Conservation (phyloP, 345 rosid genomes). For the Heritiera littoralis region DNA sequence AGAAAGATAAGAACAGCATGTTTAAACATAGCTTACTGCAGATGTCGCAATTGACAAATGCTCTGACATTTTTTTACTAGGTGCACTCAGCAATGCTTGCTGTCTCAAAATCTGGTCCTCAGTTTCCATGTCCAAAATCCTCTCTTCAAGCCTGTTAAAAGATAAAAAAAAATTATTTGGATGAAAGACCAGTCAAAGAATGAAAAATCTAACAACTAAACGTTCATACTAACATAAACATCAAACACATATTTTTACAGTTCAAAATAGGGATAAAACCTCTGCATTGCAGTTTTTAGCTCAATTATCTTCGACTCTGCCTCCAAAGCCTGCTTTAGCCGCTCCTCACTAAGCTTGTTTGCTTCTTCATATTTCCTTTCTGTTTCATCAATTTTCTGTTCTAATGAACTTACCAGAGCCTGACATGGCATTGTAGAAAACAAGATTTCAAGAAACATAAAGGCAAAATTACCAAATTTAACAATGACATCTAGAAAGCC, state of each 20-base stretch:
- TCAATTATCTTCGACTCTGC: slow-evolving; percentile 90
- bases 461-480: not conserved
- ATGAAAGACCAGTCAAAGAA: slow-evolving; percentile 17
- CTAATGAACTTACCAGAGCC: slow-evolving; percentile 70
- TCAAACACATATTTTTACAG: not conserved
- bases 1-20: slow-evolving; percentile 3
- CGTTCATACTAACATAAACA: not conserved
- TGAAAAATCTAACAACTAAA: slow-evolving; percentile 1
- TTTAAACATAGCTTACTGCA: slow-evolving; percentile 39
- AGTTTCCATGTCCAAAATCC: slow-evolving; percentile 75
- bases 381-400: slow-evolving; percentile 74
- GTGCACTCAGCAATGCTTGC: slow-evolving; percentile 53
- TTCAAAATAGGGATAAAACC: slow-evolving; percentile 40
- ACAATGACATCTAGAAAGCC: not conserved
- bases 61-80: slow-evolving; percentile 58
- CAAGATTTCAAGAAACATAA: slow-evolving; percentile 7
- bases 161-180: not conserved
- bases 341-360: slow-evolving; percentile 71
- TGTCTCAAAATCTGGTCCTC: slow-evolving; percentile 73
- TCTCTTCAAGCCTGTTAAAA: slow-evolving; percentile 74
- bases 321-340: slow-evolving; percentile 69
- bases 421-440: slow-evolving; percentile 22
- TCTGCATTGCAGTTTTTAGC: slow-evolving; percentile 78
- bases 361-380: slow-evolving; percentile 84
- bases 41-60: slow-evolving; percentile 48